Evolutionary conservation across 1,139 yeast genomes (phyloP).

Genomic region (Meyerozyma elateridarum): DNA sequence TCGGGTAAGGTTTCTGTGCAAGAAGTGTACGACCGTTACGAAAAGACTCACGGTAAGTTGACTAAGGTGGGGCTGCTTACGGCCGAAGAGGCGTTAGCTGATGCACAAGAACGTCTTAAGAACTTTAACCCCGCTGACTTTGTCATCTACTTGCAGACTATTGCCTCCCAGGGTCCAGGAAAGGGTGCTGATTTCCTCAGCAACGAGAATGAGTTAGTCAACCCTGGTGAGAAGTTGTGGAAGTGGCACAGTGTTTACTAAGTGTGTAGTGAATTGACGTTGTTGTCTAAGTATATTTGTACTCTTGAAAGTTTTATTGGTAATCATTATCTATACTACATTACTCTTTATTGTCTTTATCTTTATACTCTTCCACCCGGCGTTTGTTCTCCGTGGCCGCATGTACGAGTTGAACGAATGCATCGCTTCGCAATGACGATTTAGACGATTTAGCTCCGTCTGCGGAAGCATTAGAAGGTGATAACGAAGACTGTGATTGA

Average conservation of each 20-base stretch:
- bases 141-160: conserved; percentile 12
- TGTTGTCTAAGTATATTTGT: too few relatives aligned
- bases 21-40: conserved; percentile 38
- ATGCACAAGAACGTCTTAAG: conserved; percentile 22
- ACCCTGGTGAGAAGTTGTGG: conserved; percentile 51
- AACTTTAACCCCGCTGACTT: conserved; percentile 27
- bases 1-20: conserved; percentile 38
- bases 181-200: conserved; percentile 7
- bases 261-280: too few relatives aligned
- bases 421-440: conserved; percentile 27
- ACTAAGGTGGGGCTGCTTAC: conserved; percentile 21
- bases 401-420: conserved; percentile 70
- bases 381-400: conserved; percentile 70
- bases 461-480: conserved; percentile 13
- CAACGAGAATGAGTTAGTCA: conserved; percentile 47
- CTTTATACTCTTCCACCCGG: conserved; percentile 40
- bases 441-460: conserved; percentile 8
- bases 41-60: conserved; percentile 33
- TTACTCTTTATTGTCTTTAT: conserved; percentile 11
- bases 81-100: conserved; percentile 26
- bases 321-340: not conserved
- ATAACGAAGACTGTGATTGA: conserved; percentile 18
- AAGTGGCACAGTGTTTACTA: conserved; percentile 43
- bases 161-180: conserved; percentile 10
- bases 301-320: too few relatives aligned